phyloP scores from a whole-genome alignment of 169 alveolate genomes.

The Hammondia hammondi region DNA sequence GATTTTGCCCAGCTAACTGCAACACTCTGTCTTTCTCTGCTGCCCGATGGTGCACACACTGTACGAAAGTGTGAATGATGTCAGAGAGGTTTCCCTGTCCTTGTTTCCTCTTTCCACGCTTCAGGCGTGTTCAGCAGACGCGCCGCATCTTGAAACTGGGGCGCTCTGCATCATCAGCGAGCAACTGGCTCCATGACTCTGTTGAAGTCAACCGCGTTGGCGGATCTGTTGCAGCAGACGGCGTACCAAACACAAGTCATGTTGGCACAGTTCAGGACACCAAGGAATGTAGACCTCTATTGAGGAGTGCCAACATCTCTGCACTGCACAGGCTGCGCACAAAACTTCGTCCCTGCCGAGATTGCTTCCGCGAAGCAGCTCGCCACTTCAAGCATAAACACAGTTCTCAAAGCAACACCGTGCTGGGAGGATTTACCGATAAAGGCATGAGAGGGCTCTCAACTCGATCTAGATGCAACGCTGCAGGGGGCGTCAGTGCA shows the following conservation, averaged over 20 bases:
- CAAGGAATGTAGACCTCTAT: neutral
- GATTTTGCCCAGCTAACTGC: too few species aligned
- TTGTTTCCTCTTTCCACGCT: neutral
- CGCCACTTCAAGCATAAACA: neutral
- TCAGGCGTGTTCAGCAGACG: neutral
- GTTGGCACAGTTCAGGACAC: neutral
- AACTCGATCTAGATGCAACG: too few species aligned
- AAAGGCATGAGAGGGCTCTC: too few species aligned
- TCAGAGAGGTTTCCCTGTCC: neutral
- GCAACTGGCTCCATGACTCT: neutral
- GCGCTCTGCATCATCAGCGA: neutral
- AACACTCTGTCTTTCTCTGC: too few species aligned
- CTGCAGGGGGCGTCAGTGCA: too few species aligned
- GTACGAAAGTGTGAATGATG: too few species aligned
- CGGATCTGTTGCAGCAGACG: neutral
- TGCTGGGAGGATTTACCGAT: too few species aligned
- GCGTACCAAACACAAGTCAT: neutral
- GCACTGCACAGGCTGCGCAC: neutral
- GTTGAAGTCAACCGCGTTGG: neutral
- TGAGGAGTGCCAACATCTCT: neutral
- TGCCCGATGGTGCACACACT: too few species aligned
- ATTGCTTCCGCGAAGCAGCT: conserved; percentile 12
- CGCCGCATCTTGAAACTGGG: neutral
- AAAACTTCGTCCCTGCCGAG: neutral
- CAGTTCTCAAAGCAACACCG: too few species aligned